These are phyloP conservation scores for Globisporangium spiculum DNA, from an alignment of 352 stramenopile species.

Conservation along the genomic window DNA sequence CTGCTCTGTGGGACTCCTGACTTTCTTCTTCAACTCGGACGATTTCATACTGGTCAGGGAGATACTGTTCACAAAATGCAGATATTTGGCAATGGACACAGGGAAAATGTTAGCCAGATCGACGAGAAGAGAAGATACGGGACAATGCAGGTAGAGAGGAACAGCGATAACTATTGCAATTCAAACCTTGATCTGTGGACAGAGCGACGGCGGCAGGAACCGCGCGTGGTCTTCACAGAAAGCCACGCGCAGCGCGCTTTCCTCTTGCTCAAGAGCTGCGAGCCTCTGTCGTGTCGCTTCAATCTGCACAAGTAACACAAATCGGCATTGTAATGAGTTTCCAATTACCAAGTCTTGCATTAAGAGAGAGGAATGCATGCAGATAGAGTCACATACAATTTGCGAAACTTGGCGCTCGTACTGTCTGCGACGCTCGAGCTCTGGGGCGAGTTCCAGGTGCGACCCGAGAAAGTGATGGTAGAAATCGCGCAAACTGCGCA, in stretches of 20 bases:
- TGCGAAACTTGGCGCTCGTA: constrained; percentile 52
- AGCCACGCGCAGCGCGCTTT: constrained; percentile 31
- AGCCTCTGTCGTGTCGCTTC: constrained; percentile 54
- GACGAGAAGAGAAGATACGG: not conserved
- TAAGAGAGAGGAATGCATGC: too few species aligned
- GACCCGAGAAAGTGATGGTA: constrained; percentile 77
- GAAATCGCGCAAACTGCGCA: constrained; percentile 75
- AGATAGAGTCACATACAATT: constrained; percentile 29
- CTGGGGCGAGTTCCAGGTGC: constrained; percentile 51
- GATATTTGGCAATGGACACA: not conserved
- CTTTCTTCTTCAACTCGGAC: constrained; percentile 21
- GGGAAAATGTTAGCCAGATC: not conserved
- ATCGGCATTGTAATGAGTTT: constrained; percentile 5
- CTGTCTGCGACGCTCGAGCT: constrained; percentile 53
- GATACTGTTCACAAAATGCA: constrained; percentile 28
- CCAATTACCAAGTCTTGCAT: not conserved
- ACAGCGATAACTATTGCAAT: not conserved
- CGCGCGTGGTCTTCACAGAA: constrained; percentile 65
- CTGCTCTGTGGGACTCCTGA: not conserved
- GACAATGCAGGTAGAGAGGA: not conserved
- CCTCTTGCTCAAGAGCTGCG: constrained; percentile 42
- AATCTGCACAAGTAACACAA: constrained; percentile 30
- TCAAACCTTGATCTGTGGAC: constrained; percentile 64
- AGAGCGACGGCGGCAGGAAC: constrained; percentile 69
- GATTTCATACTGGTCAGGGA: constrained; percentile 51